Evolutionary conservation across 1,284 basidiomycete species (phyloP).

Genomic region (Caloboletus firmus): DNA sequence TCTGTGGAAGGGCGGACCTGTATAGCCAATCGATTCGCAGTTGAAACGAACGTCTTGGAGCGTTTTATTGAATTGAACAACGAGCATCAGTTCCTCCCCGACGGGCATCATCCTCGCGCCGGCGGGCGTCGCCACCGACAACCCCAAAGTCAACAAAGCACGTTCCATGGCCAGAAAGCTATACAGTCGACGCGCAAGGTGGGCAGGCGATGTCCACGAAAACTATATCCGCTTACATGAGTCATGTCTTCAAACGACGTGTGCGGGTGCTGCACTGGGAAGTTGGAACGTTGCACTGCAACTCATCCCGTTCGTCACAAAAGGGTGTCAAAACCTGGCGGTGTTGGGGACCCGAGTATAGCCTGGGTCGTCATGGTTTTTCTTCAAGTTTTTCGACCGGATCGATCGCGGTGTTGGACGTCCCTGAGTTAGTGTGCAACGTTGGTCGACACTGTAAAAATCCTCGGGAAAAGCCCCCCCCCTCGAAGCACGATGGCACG

Average conservation of each 20-base stretch:
- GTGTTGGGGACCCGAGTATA: too few species aligned
- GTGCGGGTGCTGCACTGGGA: constrained; percentile 62
- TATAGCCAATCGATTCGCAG: constrained; percentile 42
- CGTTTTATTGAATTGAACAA: constrained; percentile 54
- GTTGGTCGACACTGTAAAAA: too few species aligned
- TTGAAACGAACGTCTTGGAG: constrained; percentile 68
- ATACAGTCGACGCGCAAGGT: constrained; percentile 64
- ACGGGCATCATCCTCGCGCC: constrained; percentile 59
- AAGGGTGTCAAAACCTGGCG: too few species aligned
- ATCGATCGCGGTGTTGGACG: too few species aligned
- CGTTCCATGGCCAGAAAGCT: constrained; percentile 56
- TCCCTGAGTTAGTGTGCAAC: too few species aligned
- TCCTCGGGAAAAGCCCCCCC: too few species aligned
- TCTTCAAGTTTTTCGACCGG: too few species aligned
- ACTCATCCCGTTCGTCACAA: too few species aligned
- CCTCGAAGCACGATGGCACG: too few species aligned
- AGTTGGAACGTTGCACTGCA: too few species aligned
- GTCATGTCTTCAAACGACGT: too few species aligned
- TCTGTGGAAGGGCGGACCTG: background rate
- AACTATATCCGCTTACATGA: constrained; percentile 54
- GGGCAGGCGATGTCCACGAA: constrained; percentile 55
- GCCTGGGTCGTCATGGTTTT: too few species aligned
- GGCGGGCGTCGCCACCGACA: constrained; percentile 65
- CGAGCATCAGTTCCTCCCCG: constrained; percentile 40
- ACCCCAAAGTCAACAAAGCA: constrained; percentile 55